These are phyloP conservation scores for Durotheca rogersii DNA, from an alignment of 495 filamentous ascomycete genomes.

Conservation along the genomic window DNA sequence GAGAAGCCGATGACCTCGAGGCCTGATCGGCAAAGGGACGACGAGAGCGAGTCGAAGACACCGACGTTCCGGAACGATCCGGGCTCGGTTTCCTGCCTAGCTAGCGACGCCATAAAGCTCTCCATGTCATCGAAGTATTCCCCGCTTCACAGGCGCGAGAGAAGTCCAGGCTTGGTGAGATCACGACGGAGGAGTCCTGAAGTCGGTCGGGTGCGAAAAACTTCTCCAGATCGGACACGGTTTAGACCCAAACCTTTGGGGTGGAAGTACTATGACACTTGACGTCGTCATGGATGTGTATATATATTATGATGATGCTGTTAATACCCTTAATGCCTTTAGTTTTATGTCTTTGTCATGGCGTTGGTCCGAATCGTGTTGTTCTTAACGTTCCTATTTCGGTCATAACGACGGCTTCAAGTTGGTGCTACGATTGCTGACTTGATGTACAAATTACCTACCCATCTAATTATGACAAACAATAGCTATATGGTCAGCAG, in stretches of 20 bases:
- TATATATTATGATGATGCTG: conserved; percentile 31
- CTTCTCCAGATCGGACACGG: conserved; percentile 35
- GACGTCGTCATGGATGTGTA: conserved; percentile 21
- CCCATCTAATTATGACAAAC: too few species aligned
- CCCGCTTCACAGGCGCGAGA: conserved; percentile 19
- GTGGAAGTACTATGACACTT: conserved; percentile 32
- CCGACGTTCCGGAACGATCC: conserved; percentile 43
- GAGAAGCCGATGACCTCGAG: conserved; percentile 5
- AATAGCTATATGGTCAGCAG: too few species aligned
- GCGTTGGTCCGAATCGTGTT: conserved; percentile 3
- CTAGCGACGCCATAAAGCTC: conserved; percentile 18
- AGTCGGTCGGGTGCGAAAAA: conserved; percentile 44
- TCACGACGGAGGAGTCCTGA: conserved; percentile 42
- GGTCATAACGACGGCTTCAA: conserved; percentile 18
- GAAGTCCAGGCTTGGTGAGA: conserved; percentile 33
- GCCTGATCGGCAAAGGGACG: conserved; percentile 3
- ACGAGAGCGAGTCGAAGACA: conserved; percentile 38
- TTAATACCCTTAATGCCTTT: conserved; percentile 32
- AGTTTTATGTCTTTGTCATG: conserved; percentile 12
- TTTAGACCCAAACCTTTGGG: conserved; percentile 38
- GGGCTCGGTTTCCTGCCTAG: conserved; percentile 33
- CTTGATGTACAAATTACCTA: too few species aligned
- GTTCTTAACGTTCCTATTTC: conserved; percentile 3
- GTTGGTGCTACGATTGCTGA: conserved; percentile 13
- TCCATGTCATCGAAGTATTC: conserved; percentile 30